phyloP scores from a whole-genome alignment of 192 early-diverging fungal genomes.

The Coemansia sp. region DNA sequence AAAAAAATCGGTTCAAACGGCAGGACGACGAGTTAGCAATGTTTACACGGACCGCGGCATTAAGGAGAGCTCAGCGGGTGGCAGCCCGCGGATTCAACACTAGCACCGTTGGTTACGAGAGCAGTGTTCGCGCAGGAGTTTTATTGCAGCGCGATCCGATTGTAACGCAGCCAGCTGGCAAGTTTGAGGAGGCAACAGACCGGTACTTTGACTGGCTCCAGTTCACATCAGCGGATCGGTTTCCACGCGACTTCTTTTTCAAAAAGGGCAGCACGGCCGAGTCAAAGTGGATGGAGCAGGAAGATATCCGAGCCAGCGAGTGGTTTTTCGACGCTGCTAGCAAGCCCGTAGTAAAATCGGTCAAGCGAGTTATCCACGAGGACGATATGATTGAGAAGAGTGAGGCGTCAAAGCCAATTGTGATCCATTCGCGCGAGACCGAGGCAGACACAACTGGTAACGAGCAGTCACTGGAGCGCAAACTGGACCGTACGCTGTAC shows the following conservation, averaged over 20 bases:
- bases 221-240: conserved; percentile 46
- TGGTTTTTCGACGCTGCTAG: conserved; percentile 44
- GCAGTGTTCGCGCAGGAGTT: conserved; percentile 32
- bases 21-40: conserved; percentile 1
- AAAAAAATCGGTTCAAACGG: not conserved
- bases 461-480: conserved; percentile 74
- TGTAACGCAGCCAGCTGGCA: conserved; percentile 28
- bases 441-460: conserved; percentile 69
- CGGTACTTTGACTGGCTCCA: conserved; percentile 52
- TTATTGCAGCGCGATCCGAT: conserved; percentile 56
- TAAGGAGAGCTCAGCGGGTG: conserved; percentile 3
- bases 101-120: not conserved
- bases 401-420: conserved; percentile 54
- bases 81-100: conserved; percentile 39
- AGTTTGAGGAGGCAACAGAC: conserved; percentile 42
- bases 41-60: conserved; percentile 17
- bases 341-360: conserved; percentile 27
- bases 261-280: conserved; percentile 54
- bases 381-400: conserved; percentile 6
- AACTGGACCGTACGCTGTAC: conserved; percentile 76
- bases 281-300: conserved; percentile 41
- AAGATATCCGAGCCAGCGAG: conserved; percentile 27
- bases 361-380: conserved; percentile 18
- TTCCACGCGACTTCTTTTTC: conserved; percentile 55
- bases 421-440: conserved; percentile 61